Conservation (phyloP, 345 rosid genomes). For the Moricandia arvensis region DNA sequence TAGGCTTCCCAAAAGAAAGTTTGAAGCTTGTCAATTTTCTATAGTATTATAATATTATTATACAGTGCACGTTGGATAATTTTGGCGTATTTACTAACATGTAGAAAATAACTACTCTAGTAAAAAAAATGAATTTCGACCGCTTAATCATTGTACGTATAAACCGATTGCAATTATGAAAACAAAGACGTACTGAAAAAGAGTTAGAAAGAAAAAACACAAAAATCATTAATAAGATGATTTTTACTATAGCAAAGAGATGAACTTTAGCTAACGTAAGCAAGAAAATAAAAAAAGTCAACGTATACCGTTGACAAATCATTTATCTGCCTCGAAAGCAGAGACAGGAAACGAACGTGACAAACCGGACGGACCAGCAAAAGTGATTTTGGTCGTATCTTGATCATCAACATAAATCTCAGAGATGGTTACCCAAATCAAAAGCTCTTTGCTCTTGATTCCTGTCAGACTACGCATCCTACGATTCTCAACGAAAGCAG, state of each 20-base stretch:
- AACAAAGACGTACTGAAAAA: too few relatives aligned
- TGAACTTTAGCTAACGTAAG: not conserved
- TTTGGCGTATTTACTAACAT: too few relatives aligned
- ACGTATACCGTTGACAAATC: conserved; percentile 11
- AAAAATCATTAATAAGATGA: not conserved
- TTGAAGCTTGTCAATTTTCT: not conserved
- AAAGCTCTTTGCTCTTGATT: conserved; percentile 54
- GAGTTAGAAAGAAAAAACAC: not conserved
- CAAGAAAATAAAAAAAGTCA: not conserved
- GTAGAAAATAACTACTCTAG: too few relatives aligned
- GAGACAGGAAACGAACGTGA: conserved; percentile 55
- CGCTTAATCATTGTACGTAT: too few relatives aligned
- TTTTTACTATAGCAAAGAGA: not conserved
- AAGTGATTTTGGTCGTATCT: conserved; percentile 42
- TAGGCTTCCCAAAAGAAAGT: not conserved
- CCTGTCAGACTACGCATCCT: conserved; percentile 50
- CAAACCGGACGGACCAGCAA: conserved; percentile 49
- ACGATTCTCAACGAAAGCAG: conserved; percentile 51
- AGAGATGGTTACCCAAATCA: conserved; percentile 58
- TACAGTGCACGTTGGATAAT: not conserved
- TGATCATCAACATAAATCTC: conserved; percentile 45
- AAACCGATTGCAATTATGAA: too few relatives aligned
- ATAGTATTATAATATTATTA: not conserved
- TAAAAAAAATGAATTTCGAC: too few relatives aligned
- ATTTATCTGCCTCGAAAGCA: conserved; percentile 43